Conservation (phyloP, 345 rosid genomes). For the Rhodomyrtus tomentosa region DNA sequence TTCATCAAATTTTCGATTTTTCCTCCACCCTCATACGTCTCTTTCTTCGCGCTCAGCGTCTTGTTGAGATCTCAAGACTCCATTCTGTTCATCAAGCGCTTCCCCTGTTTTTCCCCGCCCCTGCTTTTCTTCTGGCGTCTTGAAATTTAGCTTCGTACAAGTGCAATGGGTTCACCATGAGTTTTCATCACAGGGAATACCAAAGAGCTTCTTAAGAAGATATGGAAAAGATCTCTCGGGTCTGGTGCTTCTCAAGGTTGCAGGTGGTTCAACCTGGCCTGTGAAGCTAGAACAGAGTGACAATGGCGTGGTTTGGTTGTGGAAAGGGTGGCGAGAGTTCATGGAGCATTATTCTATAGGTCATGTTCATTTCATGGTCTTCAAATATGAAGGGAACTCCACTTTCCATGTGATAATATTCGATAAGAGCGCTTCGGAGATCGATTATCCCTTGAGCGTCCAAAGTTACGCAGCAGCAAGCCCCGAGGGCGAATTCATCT, state of each 20-base stretch:
- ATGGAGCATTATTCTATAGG: not conserved
- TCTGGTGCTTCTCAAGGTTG: not conserved
- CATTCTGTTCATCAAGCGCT: not conserved
- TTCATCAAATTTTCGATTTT: not conserved
- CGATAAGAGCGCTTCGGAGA: not conserved
- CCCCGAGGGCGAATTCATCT: not conserved
- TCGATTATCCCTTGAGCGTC: not conserved
- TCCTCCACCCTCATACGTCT: not conserved
- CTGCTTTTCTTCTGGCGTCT: not conserved
- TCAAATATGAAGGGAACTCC: not conserved
- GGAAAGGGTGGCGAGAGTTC: not conserved
- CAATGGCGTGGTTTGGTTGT: not conserved
- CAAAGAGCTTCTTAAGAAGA: not conserved
- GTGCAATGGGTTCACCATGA: not conserved
- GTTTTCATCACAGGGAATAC: not conserved
- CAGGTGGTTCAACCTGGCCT: not conserved
- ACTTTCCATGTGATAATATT: not conserved
- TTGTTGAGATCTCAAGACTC: not conserved
- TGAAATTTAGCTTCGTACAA: not conserved
- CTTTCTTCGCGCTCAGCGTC: not conserved
- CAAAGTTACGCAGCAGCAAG: not conserved
- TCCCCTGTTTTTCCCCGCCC: not conserved
- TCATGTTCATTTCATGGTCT: not conserved
- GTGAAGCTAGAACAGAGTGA: not conserved
- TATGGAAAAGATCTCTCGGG: not conserved